phyloP scores from a whole-genome alignment of 2,329 filamentous ascomycete species.

The Pseudogymnoascus sp. region DNA sequence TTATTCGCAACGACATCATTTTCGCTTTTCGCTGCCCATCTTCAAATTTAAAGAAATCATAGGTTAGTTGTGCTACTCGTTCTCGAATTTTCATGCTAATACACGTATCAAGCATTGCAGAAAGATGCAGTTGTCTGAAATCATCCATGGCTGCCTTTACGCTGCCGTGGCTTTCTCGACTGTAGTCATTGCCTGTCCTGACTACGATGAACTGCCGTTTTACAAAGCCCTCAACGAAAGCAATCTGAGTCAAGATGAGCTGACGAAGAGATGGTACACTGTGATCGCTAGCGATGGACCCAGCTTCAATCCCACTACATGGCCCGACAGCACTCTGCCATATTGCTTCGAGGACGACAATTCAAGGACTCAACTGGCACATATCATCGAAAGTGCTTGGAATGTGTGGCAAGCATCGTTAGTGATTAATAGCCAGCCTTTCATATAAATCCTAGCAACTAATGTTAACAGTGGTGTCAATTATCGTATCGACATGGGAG shows the following conservation, averaged over 20 bases:
- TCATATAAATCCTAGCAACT: neutral
- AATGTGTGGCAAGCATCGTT: neutral
- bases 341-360: slow-evolving; percentile 9
- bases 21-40: neutral
- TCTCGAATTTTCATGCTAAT: neutral
- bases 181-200: neutral
- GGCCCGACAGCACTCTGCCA: slow-evolving; percentile 1
- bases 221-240: neutral
- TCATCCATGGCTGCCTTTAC: neutral
- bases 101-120: neutral
- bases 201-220: neutral
- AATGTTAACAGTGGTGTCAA: neutral
- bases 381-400: slow-evolving; percentile 1
- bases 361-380: neutral
- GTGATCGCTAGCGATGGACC: neutral
- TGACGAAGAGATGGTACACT: slow-evolving; percentile 1
- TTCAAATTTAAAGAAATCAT: neutral
- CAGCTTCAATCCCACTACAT: neutral
- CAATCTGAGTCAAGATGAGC: neutral
- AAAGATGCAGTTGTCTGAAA: neutral
- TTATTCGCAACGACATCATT: neutral
- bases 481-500: slow-evolving; percentile 10
- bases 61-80: neutral
- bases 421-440: neutral
- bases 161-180: neutral